phyloP scores from a whole-genome alignment of 2,329 filamentous ascomycete species.

The Scopulariopsis brevicaulis region DNA sequence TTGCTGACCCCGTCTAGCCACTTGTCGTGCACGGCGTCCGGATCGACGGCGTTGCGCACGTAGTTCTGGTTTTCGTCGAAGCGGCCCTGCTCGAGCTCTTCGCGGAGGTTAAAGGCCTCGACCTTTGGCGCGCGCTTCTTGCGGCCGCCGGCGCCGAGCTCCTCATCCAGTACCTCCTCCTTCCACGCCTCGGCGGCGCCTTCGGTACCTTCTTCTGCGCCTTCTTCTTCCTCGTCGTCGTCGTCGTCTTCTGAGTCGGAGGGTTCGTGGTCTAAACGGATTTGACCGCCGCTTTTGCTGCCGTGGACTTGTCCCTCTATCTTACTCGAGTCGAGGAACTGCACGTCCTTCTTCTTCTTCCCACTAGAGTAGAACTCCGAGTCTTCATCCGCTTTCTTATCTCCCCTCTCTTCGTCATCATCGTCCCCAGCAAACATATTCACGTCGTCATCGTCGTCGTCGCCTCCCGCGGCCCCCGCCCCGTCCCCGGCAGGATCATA shows the following conservation, averaged over 20 bases:
- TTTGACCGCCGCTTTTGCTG: constrained; percentile 63
- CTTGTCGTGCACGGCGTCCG: constrained; percentile 79
- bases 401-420: constrained; percentile 22
- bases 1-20: constrained; percentile 92
- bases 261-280: constrained; percentile 43
- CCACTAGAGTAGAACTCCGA: constrained; percentile 22
- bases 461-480: constrained; percentile 20
- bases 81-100: constrained; percentile 81
- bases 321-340: constrained; percentile 43
- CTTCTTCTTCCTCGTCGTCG: constrained; percentile 55
- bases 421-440: constrained; percentile 63
- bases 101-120: constrained; percentile 89
- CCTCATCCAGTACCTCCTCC: constrained; percentile 72
- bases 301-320: constrained; percentile 71
- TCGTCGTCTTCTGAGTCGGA: constrained; percentile 39
- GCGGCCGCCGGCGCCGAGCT: constrained; percentile 79
- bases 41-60: constrained; percentile 78
- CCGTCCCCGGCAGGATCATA: constrained; percentile 34
- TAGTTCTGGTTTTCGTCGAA: constrained; percentile 91
- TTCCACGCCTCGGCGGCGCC: constrained; percentile 58
- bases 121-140: constrained; percentile 90
- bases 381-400: constrained; percentile 5
- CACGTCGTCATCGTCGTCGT: constrained; percentile 47
- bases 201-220: constrained; percentile 57
- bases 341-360: constrained; percentile 53